Conservation (phyloP, 1,284 basidiomycete genomes). For the Wolfiporia cocos region DNA sequence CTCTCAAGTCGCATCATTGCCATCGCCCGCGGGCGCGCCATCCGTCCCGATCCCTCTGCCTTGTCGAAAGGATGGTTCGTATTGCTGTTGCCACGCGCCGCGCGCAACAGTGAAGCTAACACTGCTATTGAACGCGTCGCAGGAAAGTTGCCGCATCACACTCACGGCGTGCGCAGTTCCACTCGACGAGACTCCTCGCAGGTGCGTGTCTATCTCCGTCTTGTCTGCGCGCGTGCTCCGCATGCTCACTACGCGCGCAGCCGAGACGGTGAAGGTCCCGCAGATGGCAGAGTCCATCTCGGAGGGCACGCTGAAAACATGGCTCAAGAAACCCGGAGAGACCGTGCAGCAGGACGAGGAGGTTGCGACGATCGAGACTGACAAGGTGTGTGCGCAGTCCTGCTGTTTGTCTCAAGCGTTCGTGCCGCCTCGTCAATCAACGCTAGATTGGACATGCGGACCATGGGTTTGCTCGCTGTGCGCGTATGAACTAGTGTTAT, state of each 20-base stretch:
- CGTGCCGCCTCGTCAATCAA: not conserved
- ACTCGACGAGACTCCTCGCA: conserved; percentile 61
- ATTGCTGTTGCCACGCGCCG: conserved; percentile 1
- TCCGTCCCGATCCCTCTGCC: conserved; percentile 33
- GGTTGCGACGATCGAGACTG: conserved; percentile 97
- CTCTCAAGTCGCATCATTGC: conserved; percentile 67
- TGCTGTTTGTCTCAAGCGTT: too few species aligned
- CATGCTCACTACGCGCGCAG: too few species aligned
- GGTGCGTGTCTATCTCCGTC: conserved; percentile 37
- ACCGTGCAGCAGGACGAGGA: conserved; percentile 91
- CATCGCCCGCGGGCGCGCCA: conserved; percentile 54
- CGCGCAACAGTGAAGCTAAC: conserved; percentile 4
- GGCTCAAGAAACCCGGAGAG: conserved; percentile 94
- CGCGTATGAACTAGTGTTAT: too few species aligned
- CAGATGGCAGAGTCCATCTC: conserved; percentile 99
- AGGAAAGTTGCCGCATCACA: conserved; percentile 40
- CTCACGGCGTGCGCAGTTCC: conserved; percentile 54
- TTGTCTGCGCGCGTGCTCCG: conserved; percentile 4
- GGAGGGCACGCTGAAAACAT: conserved; percentile 94
- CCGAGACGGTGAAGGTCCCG: conserved; percentile 92
- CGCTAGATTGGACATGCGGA: too few species aligned
- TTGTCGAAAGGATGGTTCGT: conserved; percentile 49
- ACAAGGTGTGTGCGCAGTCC: conserved; percentile 91
- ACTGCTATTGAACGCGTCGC: not conserved
- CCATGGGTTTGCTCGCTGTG: too few species aligned